A percentile compares a stretch with the other conserved stretches of the same genome.
Evolutionary conservation across 2,329 filamentous ascomycete genomes (phyloP).

Genomic region (Camillea tinctor): DNA sequence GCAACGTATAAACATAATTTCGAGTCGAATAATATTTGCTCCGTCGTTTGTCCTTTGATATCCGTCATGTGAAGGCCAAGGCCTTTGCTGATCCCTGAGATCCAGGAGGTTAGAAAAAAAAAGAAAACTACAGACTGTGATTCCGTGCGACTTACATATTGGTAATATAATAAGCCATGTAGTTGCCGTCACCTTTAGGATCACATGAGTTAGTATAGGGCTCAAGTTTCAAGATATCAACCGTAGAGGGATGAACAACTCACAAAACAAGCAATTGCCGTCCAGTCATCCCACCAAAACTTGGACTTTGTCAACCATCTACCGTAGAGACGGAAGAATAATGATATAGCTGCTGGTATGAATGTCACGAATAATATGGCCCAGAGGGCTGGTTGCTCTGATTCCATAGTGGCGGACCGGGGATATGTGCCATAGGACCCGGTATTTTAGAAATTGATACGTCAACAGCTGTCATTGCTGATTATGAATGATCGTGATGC

Average conservation of each 20-base stretch:
- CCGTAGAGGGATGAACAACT: not conserved
- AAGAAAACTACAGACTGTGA: not conserved
- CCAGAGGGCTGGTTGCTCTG: not conserved
- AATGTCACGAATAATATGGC: not conserved
- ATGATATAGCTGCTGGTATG: not conserved
- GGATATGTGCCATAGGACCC: not conserved
- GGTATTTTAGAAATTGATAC: not conserved
- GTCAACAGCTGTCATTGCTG: not conserved
- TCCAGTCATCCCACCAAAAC: conserved; percentile 2
- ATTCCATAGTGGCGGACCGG: not conserved
- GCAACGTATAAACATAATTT: conserved; percentile 25
- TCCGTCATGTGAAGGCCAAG: conserved; percentile 11
- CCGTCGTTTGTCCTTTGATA: conserved; percentile 1
- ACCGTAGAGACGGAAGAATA: not conserved
- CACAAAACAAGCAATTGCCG: conserved; percentile 1
- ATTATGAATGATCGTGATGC: not conserved
- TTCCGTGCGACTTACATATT: conserved; percentile 1
- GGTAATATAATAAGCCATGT: not conserved
- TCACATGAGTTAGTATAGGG: not conserved
- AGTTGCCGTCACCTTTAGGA: not conserved
- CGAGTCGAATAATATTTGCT: conserved; percentile 2
- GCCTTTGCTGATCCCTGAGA: not conserved
- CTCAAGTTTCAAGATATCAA: not conserved
- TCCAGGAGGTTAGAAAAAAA: not conserved
- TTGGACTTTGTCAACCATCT: not conserved